A percentile compares a stretch with the other conserved stretches of the same genome.
Conservation (phyloP, 306 rosid genomes). For the Chamaecrista fasciculata region DNA sequence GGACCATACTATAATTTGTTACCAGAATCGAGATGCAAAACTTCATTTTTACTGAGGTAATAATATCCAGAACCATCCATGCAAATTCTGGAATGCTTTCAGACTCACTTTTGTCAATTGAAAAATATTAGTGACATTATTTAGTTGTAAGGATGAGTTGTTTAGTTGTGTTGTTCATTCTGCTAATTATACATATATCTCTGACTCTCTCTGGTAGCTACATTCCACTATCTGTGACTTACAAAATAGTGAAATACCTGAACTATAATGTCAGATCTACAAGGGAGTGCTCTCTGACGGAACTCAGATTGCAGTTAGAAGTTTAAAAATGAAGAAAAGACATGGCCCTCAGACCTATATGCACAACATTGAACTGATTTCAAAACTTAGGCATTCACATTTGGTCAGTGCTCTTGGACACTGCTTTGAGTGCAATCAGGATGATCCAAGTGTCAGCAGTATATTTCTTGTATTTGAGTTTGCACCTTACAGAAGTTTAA, state of each 20-base stretch:
- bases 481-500: constrained; percentile 56
- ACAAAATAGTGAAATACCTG: not conserved
- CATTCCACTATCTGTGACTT: constrained; percentile 7
- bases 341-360: constrained; percentile 59
- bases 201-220: not conserved
- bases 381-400: constrained; percentile 78
- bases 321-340: constrained; percentile 65
- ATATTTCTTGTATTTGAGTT: constrained; percentile 73
- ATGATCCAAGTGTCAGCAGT: constrained; percentile 60
- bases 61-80: not conserved
- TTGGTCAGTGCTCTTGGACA: constrained; percentile 93
- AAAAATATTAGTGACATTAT: not conserved
- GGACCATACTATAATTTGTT: not conserved
- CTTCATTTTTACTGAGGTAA: not conserved
- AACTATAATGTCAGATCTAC: constrained; percentile 51
- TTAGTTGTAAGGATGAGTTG: not conserved
- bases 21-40: constrained; percentile 11
- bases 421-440: constrained; percentile 72
- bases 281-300: constrained; percentile 83
- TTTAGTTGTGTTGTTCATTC: constrained; percentile 5
- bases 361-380: constrained; percentile 74
- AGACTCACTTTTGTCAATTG: not conserved
- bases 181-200: not conserved
- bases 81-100: not conserved
- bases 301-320: constrained; percentile 57